Evolutionary conservation across 176 grass and related monocot species (phyloP), one percentile per base, ranked within the genome.

Genomic region (Dendrocalamus sinicus): DNA sequence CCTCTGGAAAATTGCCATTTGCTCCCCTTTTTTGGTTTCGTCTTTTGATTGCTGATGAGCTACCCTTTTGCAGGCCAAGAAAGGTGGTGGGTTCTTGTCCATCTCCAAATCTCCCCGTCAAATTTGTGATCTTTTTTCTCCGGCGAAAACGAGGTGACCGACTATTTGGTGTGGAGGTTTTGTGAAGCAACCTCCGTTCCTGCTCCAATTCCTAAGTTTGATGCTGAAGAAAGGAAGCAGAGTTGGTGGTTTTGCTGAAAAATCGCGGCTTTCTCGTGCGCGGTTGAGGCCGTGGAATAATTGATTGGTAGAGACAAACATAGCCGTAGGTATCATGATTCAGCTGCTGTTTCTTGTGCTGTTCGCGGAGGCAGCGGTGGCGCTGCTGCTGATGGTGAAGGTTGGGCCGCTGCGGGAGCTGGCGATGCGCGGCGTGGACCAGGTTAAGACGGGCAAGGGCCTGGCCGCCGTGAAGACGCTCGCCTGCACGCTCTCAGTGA

Each of bases 381-480:
- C 93, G 72, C 77, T 98, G 75, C 88, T 95, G 69, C 83, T 98
- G 63, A 93, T 95, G 88, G 90, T 95, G 68, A 98, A 98, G 90
- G 69, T 98, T 17, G 96, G 96, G 4, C 96, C 96, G 40, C 89
- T 98, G 79, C 91, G 91, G 58, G 96, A 92, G 82, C 79, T 89
- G 44, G 91, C 93, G 39, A 98, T 98, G 93, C 94, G 85, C 59
- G 84, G 32, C 15, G 78, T 98, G 73, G 96, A 98, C 75, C 91
- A 93, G 76, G 61, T 92, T 73, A 98, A 95, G 82, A 79, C 80
- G 11, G 96, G 96, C 19, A 94, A 92, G 65, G 93, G 96, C 24
- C 96, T 90, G 5, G 96, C 93, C 35, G 92, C 93, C 55, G 90
- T 98, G 67, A 98, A 98, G 88, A 98, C 96, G 19, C 84, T 98